These are phyloP conservation scores for Hura crepitans DNA, from an alignment of 441 rosid genomes.

Conservation along the genomic window DNA sequence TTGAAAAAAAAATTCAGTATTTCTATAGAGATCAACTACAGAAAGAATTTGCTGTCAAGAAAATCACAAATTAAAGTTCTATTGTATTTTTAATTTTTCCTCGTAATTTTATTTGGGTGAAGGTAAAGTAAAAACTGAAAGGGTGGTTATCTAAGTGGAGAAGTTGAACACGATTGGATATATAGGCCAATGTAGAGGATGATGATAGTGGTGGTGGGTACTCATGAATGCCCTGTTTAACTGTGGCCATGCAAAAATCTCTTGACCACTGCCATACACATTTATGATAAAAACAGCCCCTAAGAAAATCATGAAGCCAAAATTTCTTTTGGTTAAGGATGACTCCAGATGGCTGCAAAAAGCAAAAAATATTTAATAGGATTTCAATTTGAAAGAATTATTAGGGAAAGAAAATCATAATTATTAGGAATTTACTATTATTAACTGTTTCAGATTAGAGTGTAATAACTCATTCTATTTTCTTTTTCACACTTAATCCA, in stretches of 20 bases:
- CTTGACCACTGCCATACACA: slow-evolving; percentile 36
- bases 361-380: slow-evolving; percentile 21
- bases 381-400: slow-evolving; percentile 17
- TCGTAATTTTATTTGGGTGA: too few relatives aligned
- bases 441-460: slow-evolving; percentile 43
- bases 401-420: slow-evolving; percentile 24
- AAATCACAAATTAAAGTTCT: too few relatives aligned
- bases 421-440: slow-evolving; percentile 48
- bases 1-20: too few relatives aligned
- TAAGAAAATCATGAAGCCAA: slow-evolving; percentile 28
- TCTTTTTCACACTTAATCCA: too few relatives aligned
- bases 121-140: too few relatives aligned
- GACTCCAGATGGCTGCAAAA: slow-evolving; percentile 30
- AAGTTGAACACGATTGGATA: slow-evolving; percentile 26
- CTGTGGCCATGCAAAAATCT: slow-evolving; percentile 38
- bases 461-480: too few relatives aligned
- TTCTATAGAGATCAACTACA: too few relatives aligned
- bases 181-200: slow-evolving; percentile 33
- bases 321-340: slow-evolving; percentile 11
- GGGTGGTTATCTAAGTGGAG: background rate
- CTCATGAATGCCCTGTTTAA: slow-evolving; percentile 43
- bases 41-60: too few relatives aligned
- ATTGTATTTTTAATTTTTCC: too few relatives aligned
- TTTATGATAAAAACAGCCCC: slow-evolving; percentile 28
- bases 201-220: slow-evolving; percentile 31